Evolutionary conservation across 2,329 filamentous ascomycete species (phyloP), one percentile per base, ranked within the genome.

Genomic region (Westerdykella aurantiaca): DNA sequence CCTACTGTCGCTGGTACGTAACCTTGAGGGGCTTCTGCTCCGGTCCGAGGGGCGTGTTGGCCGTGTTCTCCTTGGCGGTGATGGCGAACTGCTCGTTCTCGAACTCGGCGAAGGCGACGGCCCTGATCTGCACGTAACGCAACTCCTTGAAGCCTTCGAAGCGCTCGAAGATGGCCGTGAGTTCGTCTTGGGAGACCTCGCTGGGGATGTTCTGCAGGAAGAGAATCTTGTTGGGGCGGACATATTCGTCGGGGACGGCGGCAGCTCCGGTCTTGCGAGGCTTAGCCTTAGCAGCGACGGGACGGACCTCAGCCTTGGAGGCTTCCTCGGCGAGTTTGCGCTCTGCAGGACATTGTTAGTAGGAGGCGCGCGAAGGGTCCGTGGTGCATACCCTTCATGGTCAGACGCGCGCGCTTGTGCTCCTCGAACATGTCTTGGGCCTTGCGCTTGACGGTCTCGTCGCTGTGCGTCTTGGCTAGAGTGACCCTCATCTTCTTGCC

Each of bases 71-170:
- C 76, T 95, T 97, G 14, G 93, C 93, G 43, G 82, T 84, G 58
- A 95, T 95, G 22, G 93, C 90, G 34, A 88, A 89, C 38, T 83
- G 78, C 71, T 97, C 89, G 53, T 81, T 83, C 60, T 95, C 88
- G 71, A 97, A 98, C 69, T 98, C 93, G 47, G 96, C 88, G 67
- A 98, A 98, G 0, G 89, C 93, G 67, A 98, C 90, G 3, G 88
- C 88, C 41, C 91, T 77, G 23, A 88, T 86, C 5, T 91, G 90
- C 37, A 97, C 91, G 64, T 88, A 70, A 60, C 93, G 82, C 37
- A 96, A 87, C 72, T 98, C 93, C 64, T 85, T 85, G 75, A 98
- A 96, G 21, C 91, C 91, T 50, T 95, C 87, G 72, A 94, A 98
- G 39, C 86, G 83, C 40, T 82, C 81, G 70, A 97, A 98, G 49